Conservation (phyloP, 2,329 filamentous ascomycete species). For the Fusarium begoniae region DNA sequence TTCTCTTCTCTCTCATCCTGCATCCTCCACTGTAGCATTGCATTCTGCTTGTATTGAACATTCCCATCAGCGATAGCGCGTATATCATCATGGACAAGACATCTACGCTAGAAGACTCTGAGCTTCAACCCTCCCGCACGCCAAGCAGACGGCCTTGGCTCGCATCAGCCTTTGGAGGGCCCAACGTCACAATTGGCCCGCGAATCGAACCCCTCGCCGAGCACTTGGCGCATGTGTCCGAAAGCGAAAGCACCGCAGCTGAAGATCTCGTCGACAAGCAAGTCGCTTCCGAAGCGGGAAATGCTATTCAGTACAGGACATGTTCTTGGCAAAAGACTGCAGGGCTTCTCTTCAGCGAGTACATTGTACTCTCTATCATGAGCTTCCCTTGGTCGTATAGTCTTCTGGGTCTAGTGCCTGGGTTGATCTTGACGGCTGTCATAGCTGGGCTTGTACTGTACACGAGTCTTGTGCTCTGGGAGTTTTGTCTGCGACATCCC, state of each 20-base stretch:
- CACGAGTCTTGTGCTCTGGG: constrained; percentile 71
- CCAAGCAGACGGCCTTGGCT: constrained; percentile 38
- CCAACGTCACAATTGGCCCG: constrained; percentile 55
- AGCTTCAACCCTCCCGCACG: constrained; percentile 5
- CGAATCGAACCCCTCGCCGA: constrained; percentile 59
- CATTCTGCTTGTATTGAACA: neutral
- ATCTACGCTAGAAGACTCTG: constrained; percentile 7
- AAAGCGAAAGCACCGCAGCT: constrained; percentile 53
- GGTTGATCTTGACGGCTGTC: constrained; percentile 80
- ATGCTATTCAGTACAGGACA: constrained; percentile 88
- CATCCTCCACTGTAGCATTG: neutral
- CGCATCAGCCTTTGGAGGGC: constrained; percentile 50
- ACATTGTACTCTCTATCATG: constrained; percentile 92
- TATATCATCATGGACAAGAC: constrained; percentile 10
- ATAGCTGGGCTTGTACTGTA: constrained; percentile 83
- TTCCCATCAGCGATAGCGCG: neutral
- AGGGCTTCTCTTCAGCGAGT: constrained; percentile 89
- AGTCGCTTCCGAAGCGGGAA: constrained; percentile 77
- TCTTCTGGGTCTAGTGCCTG: constrained; percentile 84
- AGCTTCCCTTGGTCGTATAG: constrained; percentile 94
- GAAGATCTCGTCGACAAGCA: constrained; percentile 66
- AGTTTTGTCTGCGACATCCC: constrained; percentile 88
- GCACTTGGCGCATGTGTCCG: constrained; percentile 47
- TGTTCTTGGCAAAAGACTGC: constrained; percentile 97
- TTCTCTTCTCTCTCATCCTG: neutral